Percentiles rank a stretch among this genome's conserved stretches.
Evolutionary conservation across 1,284 basidiomycete genomes (phyloP).

Genomic region (Trametes versicolor): DNA sequence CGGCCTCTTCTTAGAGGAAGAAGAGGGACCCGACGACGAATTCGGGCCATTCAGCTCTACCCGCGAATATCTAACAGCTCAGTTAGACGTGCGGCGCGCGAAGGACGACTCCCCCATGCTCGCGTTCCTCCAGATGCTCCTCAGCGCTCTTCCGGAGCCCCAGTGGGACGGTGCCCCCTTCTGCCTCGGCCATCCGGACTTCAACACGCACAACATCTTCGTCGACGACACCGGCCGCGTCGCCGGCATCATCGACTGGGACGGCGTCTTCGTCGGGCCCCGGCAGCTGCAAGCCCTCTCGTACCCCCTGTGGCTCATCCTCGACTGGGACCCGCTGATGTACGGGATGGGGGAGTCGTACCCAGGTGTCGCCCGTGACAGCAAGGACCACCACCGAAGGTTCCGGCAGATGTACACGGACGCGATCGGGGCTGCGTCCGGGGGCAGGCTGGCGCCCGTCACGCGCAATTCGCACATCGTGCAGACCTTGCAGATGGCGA

Average conservation of each 20-base stretch:
- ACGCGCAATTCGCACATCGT: constrained; percentile 12
- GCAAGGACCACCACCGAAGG: not conserved
- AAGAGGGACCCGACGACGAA: not conserved
- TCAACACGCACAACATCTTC: constrained; percentile 28
- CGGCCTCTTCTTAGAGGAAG: not conserved
- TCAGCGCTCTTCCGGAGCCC: constrained; percentile 14
- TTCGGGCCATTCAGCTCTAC: constrained; percentile 8
- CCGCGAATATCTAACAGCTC: constrained; percentile 3
- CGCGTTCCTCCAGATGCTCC: constrained; percentile 8
- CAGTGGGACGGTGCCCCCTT: constrained; percentile 19
- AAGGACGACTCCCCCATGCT: not conserved
- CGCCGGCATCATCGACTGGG: constrained; percentile 25
- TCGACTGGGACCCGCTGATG: constrained; percentile 10
- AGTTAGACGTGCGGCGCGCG: not conserved
- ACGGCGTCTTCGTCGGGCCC: constrained; percentile 13
- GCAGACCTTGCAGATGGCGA: not conserved
- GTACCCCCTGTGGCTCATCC: constrained; percentile 12
- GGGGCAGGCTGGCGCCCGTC: not conserved
- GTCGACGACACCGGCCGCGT: constrained; percentile 18
- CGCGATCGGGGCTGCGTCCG: not conserved
- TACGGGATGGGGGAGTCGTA: not conserved
- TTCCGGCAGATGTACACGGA: constrained; percentile 11
- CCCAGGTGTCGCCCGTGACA: not conserved
- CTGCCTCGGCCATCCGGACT: constrained; percentile 20
- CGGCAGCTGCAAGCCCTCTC: constrained; percentile 18